Evolutionary conservation across 139 green algal species (phyloP).

Genomic region (Chlorella sp.): DNA sequence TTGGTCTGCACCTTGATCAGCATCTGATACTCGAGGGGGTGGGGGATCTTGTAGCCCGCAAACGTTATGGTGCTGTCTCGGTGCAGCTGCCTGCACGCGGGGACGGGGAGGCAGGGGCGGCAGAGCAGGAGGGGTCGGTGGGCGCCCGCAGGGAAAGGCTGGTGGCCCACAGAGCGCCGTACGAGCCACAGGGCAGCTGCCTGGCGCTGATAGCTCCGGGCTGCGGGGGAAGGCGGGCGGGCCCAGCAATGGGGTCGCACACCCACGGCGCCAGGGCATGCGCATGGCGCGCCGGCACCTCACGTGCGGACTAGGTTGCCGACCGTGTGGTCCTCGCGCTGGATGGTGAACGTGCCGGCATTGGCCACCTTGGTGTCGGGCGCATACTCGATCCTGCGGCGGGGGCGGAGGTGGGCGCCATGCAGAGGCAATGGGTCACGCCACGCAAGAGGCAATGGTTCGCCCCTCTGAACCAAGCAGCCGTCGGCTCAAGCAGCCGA

Average conservation of each 20-base stretch:
- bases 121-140: background rate
- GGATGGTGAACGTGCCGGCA: conserved; percentile 83
- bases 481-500: too few species aligned
- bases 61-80: conserved; percentile 81
- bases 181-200: too few species aligned
- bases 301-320: conserved; percentile 91
- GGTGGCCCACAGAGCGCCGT: too few species aligned
- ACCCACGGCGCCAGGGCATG: too few species aligned
- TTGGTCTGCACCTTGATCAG: conserved; percentile 83
- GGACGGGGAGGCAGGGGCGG: background rate
- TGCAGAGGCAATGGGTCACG: too few species aligned
- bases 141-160: too few species aligned
- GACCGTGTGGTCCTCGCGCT: conserved; percentile 94
- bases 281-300: conserved; percentile 15
- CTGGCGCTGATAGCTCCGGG: too few species aligned
- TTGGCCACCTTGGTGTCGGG: conserved; percentile 88
- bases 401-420: too few species aligned
- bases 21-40: conserved; percentile 90
- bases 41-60: conserved; percentile 92
- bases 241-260: too few species aligned
- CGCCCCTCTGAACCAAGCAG: too few species aligned
- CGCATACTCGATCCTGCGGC: conserved; percentile 74
- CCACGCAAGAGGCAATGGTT: too few species aligned
- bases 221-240: too few species aligned
- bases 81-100: conserved; percentile 60